Evolutionary conservation across 768 basidiomycete species (phyloP).

Genomic region (Trametes villosa): DNA sequence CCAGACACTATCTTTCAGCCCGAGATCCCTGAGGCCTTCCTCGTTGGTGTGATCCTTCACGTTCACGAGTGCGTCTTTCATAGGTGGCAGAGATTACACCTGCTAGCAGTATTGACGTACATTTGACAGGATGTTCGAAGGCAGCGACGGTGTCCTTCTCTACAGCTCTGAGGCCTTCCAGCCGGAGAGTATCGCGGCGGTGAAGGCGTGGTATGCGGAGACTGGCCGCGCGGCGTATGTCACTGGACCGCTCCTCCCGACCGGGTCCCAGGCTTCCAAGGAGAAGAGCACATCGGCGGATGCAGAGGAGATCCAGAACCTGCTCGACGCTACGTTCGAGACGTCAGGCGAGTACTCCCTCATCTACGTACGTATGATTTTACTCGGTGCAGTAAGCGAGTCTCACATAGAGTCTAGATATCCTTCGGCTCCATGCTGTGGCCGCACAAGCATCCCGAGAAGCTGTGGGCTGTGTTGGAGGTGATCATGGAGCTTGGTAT

Average conservation of each 20-base stretch:
- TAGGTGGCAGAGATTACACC: background rate
- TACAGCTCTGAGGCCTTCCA: slow-evolving; percentile 23
- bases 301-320: slow-evolving; percentile 14
- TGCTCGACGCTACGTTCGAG: slow-evolving; percentile 22
- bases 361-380: slow-evolving; percentile 31
- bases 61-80: background rate
- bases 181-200: slow-evolving; percentile 19
- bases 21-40: background rate
- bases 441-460: slow-evolving; percentile 22
- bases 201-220: slow-evolving; percentile 21
- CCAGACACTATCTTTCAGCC: slow-evolving; percentile 5
- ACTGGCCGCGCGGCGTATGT: slow-evolving; percentile 18
- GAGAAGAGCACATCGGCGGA: slow-evolving; percentile 18
- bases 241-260: slow-evolving; percentile 22
- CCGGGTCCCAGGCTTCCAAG: background rate
- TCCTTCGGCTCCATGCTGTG: slow-evolving; percentile 28
- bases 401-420: no score
- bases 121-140: background rate
- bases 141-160: slow-evolving; percentile 24
- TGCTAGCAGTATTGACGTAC: no score
- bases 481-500: slow-evolving; percentile 22
- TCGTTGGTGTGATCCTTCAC: background rate
- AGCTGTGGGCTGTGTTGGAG: slow-evolving; percentile 25
- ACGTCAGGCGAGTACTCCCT: slow-evolving; percentile 25
- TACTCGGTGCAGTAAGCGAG: no score